Evolutionary conservation across 495 filamentous ascomycete genomes (phyloP).

Genomic region (Xylaria castorea): DNA sequence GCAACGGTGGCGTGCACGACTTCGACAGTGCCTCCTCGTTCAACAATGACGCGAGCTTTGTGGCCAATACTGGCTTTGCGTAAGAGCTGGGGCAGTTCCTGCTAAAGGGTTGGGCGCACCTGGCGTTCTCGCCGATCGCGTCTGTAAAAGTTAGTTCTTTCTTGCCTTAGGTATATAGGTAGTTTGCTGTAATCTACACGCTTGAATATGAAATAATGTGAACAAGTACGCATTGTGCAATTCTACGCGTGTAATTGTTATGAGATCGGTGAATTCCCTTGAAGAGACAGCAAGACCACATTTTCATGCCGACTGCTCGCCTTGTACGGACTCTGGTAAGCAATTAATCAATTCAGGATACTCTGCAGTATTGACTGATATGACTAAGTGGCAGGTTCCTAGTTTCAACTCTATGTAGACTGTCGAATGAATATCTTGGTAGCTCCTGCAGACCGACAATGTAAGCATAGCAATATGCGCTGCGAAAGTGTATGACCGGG

Average conservation of each 20-base stretch:
- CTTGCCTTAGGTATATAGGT: neutral
- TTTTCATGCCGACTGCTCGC: neutral
- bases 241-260: neutral
- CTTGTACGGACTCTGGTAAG: neutral
- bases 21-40: slow-evolving; percentile 57
- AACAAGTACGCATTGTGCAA: neutral
- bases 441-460: neutral
- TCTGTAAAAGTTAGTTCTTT: neutral
- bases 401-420: neutral
- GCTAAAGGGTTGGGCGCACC: neutral
- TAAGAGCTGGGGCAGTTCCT: slow-evolving; percentile 28
- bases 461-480: neutral
- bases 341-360: neutral
- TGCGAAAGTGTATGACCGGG: neutral
- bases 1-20: slow-evolving; percentile 57
- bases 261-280: neutral
- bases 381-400: neutral
- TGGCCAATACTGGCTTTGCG: slow-evolving; percentile 53
- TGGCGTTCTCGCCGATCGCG: neutral
- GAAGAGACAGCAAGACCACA: neutral
- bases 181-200: neutral
- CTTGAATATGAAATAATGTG: neutral
- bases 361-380: no score
- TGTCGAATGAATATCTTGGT: neutral
- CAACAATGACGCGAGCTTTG: slow-evolving; percentile 59